phyloP scores from a whole-genome alignment of 306 rosid species.

The Glycyrrhiza uralensis region DNA sequence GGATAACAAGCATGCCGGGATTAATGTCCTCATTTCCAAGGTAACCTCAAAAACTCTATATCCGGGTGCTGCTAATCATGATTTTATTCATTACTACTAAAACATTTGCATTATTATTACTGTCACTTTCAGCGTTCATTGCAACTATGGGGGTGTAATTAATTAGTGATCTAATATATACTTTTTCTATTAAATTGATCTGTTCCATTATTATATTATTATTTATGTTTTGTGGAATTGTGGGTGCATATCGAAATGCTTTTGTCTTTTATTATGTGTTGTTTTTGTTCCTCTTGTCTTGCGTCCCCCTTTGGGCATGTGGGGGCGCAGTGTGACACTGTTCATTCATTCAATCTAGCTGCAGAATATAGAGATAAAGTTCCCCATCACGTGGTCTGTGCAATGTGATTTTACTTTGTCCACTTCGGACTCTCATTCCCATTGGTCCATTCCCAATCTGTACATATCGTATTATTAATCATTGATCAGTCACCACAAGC shows the following conservation, averaged over 20 bases:
- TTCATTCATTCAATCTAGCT: constrained; percentile 27
- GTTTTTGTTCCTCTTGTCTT: constrained; percentile 38
- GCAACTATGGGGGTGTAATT: no score
- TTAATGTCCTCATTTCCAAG: constrained; percentile 90
- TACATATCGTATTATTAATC: constrained; percentile 16
- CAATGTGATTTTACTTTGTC: constrained; percentile 20
- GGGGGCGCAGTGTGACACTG: constrained; percentile 30
- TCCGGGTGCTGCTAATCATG: no score
- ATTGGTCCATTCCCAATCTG: constrained; percentile 27
- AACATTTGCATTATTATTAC: no score
- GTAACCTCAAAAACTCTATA: constrained; percentile 34
- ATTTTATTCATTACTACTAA: no score
- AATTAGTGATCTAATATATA: no score
- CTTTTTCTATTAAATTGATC: not conserved
- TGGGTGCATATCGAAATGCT: constrained; percentile 18
- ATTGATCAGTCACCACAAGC: constrained; percentile 20
- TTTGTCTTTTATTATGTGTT: constrained; percentile 39
- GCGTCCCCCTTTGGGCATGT: constrained; percentile 42
- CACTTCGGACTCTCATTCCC: constrained; percentile 15
- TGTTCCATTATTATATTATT: not conserved
- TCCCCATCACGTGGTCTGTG: constrained; percentile 50
- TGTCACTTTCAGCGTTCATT: no score
- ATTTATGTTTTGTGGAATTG: not conserved
- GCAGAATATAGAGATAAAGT: constrained; percentile 30
- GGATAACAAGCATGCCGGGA: constrained; percentile 99